Evolutionary conservation across 2,329 filamentous ascomycete genomes (phyloP), one percentile per base, ranked within the genome.

Genomic region (Colletotrichum tofieldiae): DNA sequence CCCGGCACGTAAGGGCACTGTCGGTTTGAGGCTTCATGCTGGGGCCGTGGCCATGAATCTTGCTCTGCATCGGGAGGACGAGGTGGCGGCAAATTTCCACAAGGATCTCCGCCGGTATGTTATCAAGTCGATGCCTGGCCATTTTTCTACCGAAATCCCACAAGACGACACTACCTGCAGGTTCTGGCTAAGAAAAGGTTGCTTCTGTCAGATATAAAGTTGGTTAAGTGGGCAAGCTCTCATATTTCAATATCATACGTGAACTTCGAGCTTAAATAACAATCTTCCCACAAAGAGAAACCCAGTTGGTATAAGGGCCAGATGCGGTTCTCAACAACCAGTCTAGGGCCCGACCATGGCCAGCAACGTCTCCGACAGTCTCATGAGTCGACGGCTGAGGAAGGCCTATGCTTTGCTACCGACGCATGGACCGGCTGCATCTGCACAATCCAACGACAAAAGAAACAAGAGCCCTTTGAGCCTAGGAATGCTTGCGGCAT

Each of bases 41-140:
- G 23, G 16, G 3, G 5, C 49, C 29, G n/a, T 49, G 61, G 16
- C 49, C 20, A 5, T 49, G 14, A 14, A 18, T 9, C 1, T 32
- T n/a, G 20, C 23, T 26, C 8, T 68, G 65, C 58, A 63, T 55
- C n/a, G 65, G 45, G 18, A 12, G 8, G 16, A 29, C 20, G 12
- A 68, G 41, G 20, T 56, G 39, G 37, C 49, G 47, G 51, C 58
- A 68, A 16, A 68, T 62, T 32, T 68, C 58, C 2, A 55, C 11
- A 6, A 68, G 65, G 11, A 68, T 32, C 43, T 68, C 65, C 1
- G 65, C 23, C 9, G 58, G 59, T 4, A 62, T 14, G 7, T 6
- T 18, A 23, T 49, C 55, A 7, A 52, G 23, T 8, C 32, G 12
- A 18, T 2, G 2, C 16, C 3, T 32, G n/a, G 43, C 20, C 54